Percentiles rank a stretch among this genome's conserved stretches.
Conservation (phyloP, 2,329 filamentous ascomycete genomes). For the Thyridium curvatum region DNA sequence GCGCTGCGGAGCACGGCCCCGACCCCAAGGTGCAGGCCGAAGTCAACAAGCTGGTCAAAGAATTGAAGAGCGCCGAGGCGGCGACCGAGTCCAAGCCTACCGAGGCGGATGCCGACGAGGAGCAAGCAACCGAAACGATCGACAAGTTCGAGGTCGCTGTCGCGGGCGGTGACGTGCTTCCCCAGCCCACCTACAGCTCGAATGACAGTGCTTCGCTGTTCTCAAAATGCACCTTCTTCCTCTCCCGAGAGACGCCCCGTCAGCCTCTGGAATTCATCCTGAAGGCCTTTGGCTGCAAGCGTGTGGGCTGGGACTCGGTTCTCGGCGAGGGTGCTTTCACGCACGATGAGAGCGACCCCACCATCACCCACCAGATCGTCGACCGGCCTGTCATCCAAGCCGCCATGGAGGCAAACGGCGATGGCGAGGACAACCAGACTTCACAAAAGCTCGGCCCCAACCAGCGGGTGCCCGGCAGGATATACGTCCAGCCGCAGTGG, state of each 20-base stretch:
- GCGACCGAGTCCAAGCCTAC: slow-evolving; percentile 30
- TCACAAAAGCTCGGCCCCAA: slow-evolving; percentile 52
- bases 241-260: slow-evolving; percentile 88
- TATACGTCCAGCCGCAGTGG: slow-evolving; percentile 96
- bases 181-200: slow-evolving; percentile 65
- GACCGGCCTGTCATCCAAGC: slow-evolving; percentile 75
- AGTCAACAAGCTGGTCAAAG: slow-evolving; percentile 63
- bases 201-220: slow-evolving; percentile 72
- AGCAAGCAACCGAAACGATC: slow-evolving; percentile 56
- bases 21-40: slow-evolving; percentile 59
- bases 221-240: slow-evolving; percentile 80
- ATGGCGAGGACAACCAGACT: slow-evolving; percentile 55
- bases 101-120: slow-evolving; percentile 36
- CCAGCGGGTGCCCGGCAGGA: slow-evolving; percentile 80
- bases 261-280: slow-evolving; percentile 89
- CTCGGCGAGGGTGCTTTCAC: slow-evolving; percentile 91
- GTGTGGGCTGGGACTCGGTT: slow-evolving; percentile 89
- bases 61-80: slow-evolving; percentile 49
- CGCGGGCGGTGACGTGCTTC: slow-evolving; percentile 77
- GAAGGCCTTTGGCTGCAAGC: slow-evolving; percentile 89
- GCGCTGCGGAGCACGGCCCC: slow-evolving; percentile 40
- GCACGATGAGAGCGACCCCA: slow-evolving; percentile 75
- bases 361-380: slow-evolving; percentile 94
- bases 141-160: slow-evolving; percentile 88
- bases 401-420: slow-evolving; percentile 36